phyloP scores from a whole-genome alignment of 352 stramenopile species.

The Phytophthora pluvialis region DNA sequence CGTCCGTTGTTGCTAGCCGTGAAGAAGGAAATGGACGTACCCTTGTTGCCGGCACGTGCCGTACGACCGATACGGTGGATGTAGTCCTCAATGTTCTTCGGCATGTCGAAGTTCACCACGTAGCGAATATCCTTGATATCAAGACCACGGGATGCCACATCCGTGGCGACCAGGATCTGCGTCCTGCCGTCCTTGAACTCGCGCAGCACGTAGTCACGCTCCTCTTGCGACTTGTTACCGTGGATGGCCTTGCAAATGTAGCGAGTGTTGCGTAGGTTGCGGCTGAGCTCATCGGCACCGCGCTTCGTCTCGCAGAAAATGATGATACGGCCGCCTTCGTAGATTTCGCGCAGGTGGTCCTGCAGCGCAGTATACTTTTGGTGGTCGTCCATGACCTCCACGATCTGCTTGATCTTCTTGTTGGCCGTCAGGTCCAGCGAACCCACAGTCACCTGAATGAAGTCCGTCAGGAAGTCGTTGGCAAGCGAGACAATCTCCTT shows the following conservation, averaged over 20 bases:
- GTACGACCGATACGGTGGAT: conserved; percentile 99
- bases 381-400: conserved; percentile 96
- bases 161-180: conserved; percentile 97
- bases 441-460: conserved; percentile 95
- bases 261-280: conserved; percentile 92
- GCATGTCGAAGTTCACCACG: conserved; percentile 99
- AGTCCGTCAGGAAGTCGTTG: conserved; percentile 97
- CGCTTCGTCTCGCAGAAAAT: conserved; percentile 99
- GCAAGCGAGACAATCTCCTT: conserved; percentile 98
- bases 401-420: conserved; percentile 98
- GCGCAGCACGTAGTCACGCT: conserved; percentile 97
- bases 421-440: conserved; percentile 98
- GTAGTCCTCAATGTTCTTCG: conserved; percentile 99
- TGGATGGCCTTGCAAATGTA: conserved; percentile 98
- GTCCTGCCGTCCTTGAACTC: conserved; percentile 97
- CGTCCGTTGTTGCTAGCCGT: conserved; percentile 86
- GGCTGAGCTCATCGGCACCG: conserved; percentile 96
- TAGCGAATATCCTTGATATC: conserved; percentile 99
- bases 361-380: conserved; percentile 95
- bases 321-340: conserved; percentile 95
- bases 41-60: conserved; percentile 96
- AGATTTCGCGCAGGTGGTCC: conserved; percentile 83
- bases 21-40: conserved; percentile 95
- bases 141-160: conserved; percentile 98
- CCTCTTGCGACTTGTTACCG: conserved; percentile 98